phyloP scores from a whole-genome alignment of 2,329 filamentous ascomycete species.

The Aspergillus uvarum region DNA sequence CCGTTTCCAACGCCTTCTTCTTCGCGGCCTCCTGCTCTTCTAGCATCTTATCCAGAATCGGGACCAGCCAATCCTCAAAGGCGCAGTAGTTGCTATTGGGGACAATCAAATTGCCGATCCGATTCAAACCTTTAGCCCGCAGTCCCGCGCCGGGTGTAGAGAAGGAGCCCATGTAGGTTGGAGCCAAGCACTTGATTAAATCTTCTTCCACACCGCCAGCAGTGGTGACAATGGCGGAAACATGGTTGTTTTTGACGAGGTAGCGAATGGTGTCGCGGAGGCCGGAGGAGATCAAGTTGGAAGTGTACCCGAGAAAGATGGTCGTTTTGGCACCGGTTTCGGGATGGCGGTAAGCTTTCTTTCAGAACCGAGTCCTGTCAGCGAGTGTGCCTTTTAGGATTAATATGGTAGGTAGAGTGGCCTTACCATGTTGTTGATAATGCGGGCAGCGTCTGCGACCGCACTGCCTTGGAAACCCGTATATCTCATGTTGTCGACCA shows the following conservation, averaged over 20 bases:
- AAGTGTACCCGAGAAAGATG: constrained; percentile 96
- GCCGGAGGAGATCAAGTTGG: constrained; percentile 94
- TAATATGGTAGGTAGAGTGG: not conserved
- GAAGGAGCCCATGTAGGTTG: constrained; percentile 91
- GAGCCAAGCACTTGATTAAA: constrained; percentile 94
- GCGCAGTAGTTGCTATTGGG: constrained; percentile 97
- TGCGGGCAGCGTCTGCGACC: constrained; percentile 80
- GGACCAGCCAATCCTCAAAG: constrained; percentile 97
- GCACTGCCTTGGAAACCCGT: constrained; percentile 85
- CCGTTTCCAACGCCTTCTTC: constrained; percentile 47
- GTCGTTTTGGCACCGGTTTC: constrained; percentile 79
- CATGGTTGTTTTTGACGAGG: constrained; percentile 86
- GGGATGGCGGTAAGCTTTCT: constrained; percentile 78
- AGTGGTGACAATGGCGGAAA: constrained; percentile 91
- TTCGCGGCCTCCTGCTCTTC: constrained; percentile 85
- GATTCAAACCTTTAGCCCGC: constrained; percentile 82
- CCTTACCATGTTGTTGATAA: constrained; percentile 91
- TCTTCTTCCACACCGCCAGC: constrained; percentile 96
- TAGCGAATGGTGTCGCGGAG: constrained; percentile 88
- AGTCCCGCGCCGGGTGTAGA: constrained; percentile 72
- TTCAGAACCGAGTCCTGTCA: constrained; percentile 23
- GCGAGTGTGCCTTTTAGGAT: not conserved
- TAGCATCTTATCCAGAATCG: constrained; percentile 91
- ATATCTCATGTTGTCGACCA: constrained; percentile 75
- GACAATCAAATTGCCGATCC: constrained; percentile 92